Conservation (phyloP, 2,329 filamentous ascomycete species). For the Ceratocystis huliohia region DNA sequence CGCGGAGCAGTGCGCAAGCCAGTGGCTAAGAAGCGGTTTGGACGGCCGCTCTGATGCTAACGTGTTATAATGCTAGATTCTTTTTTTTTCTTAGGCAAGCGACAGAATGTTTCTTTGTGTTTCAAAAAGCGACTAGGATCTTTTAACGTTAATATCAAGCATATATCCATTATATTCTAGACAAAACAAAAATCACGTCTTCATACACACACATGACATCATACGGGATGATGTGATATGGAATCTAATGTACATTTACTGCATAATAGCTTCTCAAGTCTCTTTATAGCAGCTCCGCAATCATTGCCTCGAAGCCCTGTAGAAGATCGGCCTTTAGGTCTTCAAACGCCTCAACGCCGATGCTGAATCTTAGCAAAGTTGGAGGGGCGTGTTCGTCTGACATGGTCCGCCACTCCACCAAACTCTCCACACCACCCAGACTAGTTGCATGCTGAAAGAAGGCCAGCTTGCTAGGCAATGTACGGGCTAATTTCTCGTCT, state of each 20-base stretch:
- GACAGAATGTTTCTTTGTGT: not conserved
- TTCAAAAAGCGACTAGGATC: not conserved
- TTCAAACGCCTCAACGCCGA: slow-evolving; percentile 77
- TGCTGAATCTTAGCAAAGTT: slow-evolving; percentile 63
- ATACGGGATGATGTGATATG: too few species aligned
- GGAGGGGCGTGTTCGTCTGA: slow-evolving; percentile 61
- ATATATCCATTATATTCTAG: not conserved
- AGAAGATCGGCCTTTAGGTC: slow-evolving; percentile 68
- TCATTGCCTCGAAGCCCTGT: slow-evolving; percentile 49
- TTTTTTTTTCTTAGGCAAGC: slow-evolving; percentile 1
- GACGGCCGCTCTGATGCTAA: slow-evolving; percentile 19
- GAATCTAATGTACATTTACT: not conserved
- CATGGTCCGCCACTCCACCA: slow-evolving; percentile 96
- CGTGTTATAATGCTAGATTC: too few species aligned
- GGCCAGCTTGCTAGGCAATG: slow-evolving; percentile 61
- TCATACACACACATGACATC: not conserved
- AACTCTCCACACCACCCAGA: slow-evolving; percentile 81
- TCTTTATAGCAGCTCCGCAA: slow-evolving; percentile 24
- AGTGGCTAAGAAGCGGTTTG: slow-evolving; percentile 21
- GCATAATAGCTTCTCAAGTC: not conserved
- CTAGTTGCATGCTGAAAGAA: slow-evolving; percentile 94
- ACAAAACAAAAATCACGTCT: not conserved
- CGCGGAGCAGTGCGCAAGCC: slow-evolving; percentile 48
- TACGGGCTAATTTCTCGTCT: slow-evolving; percentile 46
- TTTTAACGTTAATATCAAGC: not conserved